Evolutionary conservation across 2,329 filamentous ascomycete genomes (phyloP), one percentile per base, ranked within the genome.

Genomic region (Pseudophaeomoniella oleicola): DNA sequence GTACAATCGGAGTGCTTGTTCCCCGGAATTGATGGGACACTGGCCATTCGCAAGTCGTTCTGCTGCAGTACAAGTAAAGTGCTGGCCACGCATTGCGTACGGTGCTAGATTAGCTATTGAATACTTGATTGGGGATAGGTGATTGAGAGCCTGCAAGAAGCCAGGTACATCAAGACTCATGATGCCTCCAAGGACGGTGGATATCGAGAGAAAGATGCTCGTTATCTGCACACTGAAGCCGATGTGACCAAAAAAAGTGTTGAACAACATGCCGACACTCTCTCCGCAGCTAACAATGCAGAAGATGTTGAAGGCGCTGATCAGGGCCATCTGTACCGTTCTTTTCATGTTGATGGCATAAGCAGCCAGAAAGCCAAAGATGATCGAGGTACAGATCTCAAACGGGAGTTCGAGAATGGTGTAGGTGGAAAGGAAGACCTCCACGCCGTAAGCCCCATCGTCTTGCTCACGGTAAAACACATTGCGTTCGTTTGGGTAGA

Each of bases 381-480:
- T 42, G 4, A 85, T 58, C 10, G 69, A 71, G 12, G 74, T 73
- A 22, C 75, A 38, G 9, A 83, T 62, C 56, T 85, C 80, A 49
- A 84, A 82, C 0, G 81, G 81, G 0, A 82, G 53, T 46, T 86
- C 81, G 3, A 82, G 67, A 1, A 74, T 58, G 1, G 78, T 75
- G 53, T 86, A 87, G 15, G 75, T 72, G 1, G 75, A 57, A 16
- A 85, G 67, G 56, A 87, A 86, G 0, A 78, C 73, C 44, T 81
- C 75, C 2, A 78, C 71, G 3, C 73, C 66, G 50, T 87, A 87
- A 2, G 79, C 75, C 4, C 72, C 69, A 52, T 87, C 81, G 41
- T 78, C 78, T 46, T 81, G 71, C 56, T 87, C 81, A 44, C 77
- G 71, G 50, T 85, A 83, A 52, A 85, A 86, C 1, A 85, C 79